Evolutionary conservation across 257 asterid genomes (phyloP).

Genomic region (Capsicum chinense): DNA sequence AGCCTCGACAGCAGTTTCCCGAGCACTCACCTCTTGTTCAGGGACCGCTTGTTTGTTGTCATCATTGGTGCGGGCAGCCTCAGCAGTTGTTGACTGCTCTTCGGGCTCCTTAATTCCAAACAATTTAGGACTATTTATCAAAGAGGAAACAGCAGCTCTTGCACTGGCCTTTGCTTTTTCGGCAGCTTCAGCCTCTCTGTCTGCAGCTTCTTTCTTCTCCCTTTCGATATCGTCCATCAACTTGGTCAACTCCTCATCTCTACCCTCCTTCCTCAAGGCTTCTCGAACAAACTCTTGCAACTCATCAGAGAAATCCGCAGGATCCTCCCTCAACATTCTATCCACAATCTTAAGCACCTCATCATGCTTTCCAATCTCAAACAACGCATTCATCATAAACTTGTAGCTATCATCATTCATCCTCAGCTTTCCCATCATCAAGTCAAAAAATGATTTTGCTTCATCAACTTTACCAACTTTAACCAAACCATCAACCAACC

Average conservation of each 20-base stretch:
- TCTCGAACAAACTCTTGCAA: conserved; percentile 75
- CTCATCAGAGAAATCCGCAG: conserved; percentile 76
- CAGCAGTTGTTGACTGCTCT: conserved; percentile 42
- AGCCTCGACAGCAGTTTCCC: conserved; percentile 36
- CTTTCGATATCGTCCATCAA: conserved; percentile 65
- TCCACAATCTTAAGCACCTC: conserved; percentile 78
- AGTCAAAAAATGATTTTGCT: conserved; percentile 79
- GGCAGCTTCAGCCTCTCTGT: conserved; percentile 77
- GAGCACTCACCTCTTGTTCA: conserved; percentile 34
- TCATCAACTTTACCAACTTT: conserved; percentile 78
- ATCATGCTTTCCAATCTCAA: conserved; percentile 65
- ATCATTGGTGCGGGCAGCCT: conserved; percentile 18
- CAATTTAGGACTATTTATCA: conserved; percentile 65
- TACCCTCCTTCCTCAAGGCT: conserved; percentile 65
- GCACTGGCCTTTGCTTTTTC: conserved; percentile 77
- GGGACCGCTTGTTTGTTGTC: conserved; percentile 28
- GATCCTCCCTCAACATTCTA: conserved; percentile 77
- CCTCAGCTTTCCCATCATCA: conserved; percentile 83
- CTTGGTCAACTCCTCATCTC: conserved; percentile 75
- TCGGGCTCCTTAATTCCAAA: conserved; percentile 54
- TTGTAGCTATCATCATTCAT: conserved; percentile 81
- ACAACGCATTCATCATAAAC: conserved; percentile 71
- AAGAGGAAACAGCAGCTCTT: conserved; percentile 65
- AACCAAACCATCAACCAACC: conserved; percentile 75
- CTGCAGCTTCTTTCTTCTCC: conserved; percentile 78